Evolutionary conservation across 2,329 filamentous ascomycete genomes (phyloP), one percentile per base, ranked within the genome.

Genomic region (Cladosporium halotolerans): DNA sequence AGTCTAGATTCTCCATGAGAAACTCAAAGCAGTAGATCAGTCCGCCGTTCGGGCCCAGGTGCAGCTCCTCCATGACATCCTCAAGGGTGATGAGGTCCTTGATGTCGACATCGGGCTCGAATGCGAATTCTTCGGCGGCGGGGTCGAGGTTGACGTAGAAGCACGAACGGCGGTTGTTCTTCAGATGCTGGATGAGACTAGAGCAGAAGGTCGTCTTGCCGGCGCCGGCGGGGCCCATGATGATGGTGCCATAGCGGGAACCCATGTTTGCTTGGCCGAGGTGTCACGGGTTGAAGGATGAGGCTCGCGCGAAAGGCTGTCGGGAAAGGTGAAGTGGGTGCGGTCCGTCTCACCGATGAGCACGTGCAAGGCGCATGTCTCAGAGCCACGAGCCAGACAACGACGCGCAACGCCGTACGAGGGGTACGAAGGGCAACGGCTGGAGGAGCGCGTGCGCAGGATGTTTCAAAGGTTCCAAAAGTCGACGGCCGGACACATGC

Each of bases 131-230:
- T 72, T 96, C 91, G 68, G 93, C 93, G 53, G 93, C 93, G 6
- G 93, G 93, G 70, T 99, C 93, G 65, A 99, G 89, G 74, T 99
- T 99, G 68, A 99, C 86, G 73, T 97, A 99, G 79, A 95, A 96
- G 72, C 88, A 88, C 46, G 90, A 95, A n/a, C 91, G 88, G 53
- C 89, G 88, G 72, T 89, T 91, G 68, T 90, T 87, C 63, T 89
- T 84, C 23, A 97, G 84, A 67, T 97, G 89, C 56, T 93, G 90
- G 69, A 97, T 96, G 63, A 99, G 81, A 62, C 89, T 83, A 55
- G 88, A 86, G 77, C 90, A 96, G 72, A 99, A 99, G 57, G 93
- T 99, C 28, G 91, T 95, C 81, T 89, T 99, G 74, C 93, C 93
- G 18, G 90, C 91, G 61, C 91, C 93, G 16, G 93, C 92, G 56